phyloP scores from a whole-genome alignment of 176 grass and related monocot genomes.

The Neostapfia colusana region DNA sequence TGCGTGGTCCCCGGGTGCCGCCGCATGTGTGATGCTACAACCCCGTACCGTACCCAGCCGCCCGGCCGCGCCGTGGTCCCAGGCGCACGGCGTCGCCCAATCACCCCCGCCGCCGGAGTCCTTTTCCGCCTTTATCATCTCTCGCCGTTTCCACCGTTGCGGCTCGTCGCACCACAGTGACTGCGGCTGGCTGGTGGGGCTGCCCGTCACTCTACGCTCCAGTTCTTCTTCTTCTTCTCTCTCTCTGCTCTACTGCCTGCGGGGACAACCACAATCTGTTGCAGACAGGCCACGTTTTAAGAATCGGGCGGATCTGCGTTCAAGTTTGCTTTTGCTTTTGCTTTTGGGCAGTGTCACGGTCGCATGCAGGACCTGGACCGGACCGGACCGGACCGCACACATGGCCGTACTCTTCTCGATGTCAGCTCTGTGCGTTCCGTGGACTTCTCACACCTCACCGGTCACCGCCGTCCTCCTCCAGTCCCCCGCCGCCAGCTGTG shows the following conservation, averaged over 20 bases:
- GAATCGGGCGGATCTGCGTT: background rate
- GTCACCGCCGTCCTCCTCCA: background rate
- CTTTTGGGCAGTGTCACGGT: background rate
- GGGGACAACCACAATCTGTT: background rate
- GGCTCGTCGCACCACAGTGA: background rate
- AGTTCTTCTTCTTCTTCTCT: too few relatives aligned
- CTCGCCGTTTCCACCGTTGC: background rate
- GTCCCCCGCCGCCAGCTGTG: background rate
- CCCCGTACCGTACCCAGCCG: too few relatives aligned
- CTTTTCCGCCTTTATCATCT: background rate
- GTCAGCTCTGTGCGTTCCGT: background rate
- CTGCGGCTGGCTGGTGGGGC: background rate
- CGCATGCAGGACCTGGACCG: background rate
- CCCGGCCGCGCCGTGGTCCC: too few relatives aligned
- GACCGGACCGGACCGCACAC: background rate
- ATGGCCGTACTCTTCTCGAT: background rate
- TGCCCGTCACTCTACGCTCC: background rate
- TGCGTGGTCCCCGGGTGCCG: too few relatives aligned
- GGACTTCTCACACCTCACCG: background rate
- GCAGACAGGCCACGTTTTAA: background rate
- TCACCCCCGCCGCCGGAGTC: constrained; percentile 13
- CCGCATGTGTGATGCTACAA: too few relatives aligned
- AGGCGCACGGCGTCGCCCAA: too few relatives aligned
- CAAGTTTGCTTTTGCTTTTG: background rate
- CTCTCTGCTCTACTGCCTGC: too few relatives aligned